phyloP scores from a whole-genome alignment of 192 early-diverging fungal species.

The Coemansia sp. region DNA sequence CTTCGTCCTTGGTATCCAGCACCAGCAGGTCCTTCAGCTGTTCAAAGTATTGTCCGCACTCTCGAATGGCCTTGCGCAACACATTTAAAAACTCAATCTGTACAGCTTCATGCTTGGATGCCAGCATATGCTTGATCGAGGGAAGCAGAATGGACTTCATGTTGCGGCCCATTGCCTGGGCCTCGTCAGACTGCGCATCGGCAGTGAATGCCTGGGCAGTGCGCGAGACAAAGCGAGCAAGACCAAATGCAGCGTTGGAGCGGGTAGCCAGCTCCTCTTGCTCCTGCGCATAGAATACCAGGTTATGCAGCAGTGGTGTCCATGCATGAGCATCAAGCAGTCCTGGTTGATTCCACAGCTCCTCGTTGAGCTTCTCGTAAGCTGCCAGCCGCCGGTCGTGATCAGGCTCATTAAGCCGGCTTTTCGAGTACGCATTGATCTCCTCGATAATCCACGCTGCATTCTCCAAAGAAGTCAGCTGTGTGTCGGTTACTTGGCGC shows the following conservation, averaged over 20 bases:
- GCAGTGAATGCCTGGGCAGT: slow-evolving; percentile 27
- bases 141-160: slow-evolving; percentile 32
- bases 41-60: slow-evolving; percentile 32
- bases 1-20: slow-evolving; percentile 44
- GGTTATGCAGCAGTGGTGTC: slow-evolving; percentile 87
- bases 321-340: slow-evolving; percentile 71
- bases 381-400: slow-evolving; percentile 80
- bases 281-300: slow-evolving; percentile 79
- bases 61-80: slow-evolving; percentile 29
- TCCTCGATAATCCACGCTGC: slow-evolving; percentile 64
- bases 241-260: slow-evolving; percentile 70
- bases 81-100: slow-evolving; percentile 38
- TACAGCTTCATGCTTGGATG: slow-evolving; percentile 30
- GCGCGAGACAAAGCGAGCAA: slow-evolving; percentile 70
- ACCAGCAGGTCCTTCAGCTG: slow-evolving; percentile 41
- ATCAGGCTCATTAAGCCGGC: slow-evolving; percentile 82
- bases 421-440: slow-evolving; percentile 74
- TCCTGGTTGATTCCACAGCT: slow-evolving; percentile 53
- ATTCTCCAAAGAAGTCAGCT: slow-evolving; percentile 36
- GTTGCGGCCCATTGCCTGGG: slow-evolving; percentile 9
- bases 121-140: slow-evolving; percentile 35
- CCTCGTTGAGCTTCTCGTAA: slow-evolving; percentile 68
- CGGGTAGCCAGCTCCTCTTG: slow-evolving; percentile 84
- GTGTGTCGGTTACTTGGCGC: too few relatives aligned
- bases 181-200: slow-evolving; percentile 18